Evolutionary conservation across 2,329 filamentous ascomycete species (phyloP), one percentile per base, ranked within the genome.

Genomic region (Pseudocercospora macadamiae): DNA sequence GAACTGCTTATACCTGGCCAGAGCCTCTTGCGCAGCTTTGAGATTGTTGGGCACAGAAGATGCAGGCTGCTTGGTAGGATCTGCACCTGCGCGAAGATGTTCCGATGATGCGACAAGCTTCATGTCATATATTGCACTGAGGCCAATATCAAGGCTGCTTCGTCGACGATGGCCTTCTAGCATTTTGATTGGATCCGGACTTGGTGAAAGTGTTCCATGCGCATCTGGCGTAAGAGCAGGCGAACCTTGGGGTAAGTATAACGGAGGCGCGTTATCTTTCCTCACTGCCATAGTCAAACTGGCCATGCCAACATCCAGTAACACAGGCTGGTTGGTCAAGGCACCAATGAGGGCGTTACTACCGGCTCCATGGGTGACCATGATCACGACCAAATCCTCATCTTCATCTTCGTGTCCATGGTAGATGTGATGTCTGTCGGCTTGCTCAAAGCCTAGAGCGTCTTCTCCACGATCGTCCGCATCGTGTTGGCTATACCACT

Each of bases 341-440:
- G 92, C 92, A 10, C 93, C 92, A 62, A 99, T 93, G 44, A 99
- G 77, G 2, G 95, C 95, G 76, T 99, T 99, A 76, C 93, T 96
- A 36, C 95, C 95, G 12, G 95, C 95, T 21, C 93, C 93, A 71
- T 99, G 95, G 0, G 95, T 96, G 19, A 99, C 89, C 6, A 99
- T 77, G 37, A 99, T 82, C 14, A 99, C 79, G 1, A 97, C 87
- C 1, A 92, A 84, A 66, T 96, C 90, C 1, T 85, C 82, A 30
- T 86, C 82, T 19, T 87, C 84, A 12, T 89, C 85, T 0, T 85
- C 82, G 2, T 83, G 80, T 2, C 67, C 61, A 23, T 66, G 65
- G 4, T 69, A 60, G n/a, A 64, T 66, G n/a, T 76, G 71, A 32
- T 74, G 62, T 19, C 61, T 57, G 36, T 64, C 74, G 62, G 57